Base-by-base conservation (phyloP, 2,329 filamentous ascomycete genomes). In the Curvularia eragrostidis region DNA sequence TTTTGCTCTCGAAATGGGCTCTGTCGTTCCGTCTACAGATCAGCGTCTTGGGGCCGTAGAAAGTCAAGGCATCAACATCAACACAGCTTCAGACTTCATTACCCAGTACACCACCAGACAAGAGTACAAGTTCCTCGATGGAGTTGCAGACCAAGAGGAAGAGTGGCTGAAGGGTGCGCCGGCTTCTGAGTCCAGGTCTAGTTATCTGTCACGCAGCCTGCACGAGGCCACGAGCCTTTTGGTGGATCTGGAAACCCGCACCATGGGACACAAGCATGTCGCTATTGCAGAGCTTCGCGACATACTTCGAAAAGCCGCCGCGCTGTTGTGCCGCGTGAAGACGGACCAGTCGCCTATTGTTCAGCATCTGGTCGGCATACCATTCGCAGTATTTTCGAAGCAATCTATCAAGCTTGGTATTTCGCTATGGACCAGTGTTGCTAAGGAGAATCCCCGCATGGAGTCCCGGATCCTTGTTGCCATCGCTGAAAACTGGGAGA, bases 61-160 rank as follows among this genome's bases (percentile, higher is more conserved):
- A 65, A 85, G 84, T 62, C 88, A 89, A 18, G 87, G 89, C 47
- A 86, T 87, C 52, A 87, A 87, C 61, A 89, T 97, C 74, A 97
- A 98, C 74, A 93, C 93, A 10, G 93, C 91, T 0, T 98, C 95
- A 2, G 94, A 98, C 74, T 97, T 99, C 69, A 87, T 99, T 72
- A 93, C 95, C 1, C 94, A 99, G 72, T 99, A 99, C 75, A 98
- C 94, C 3, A 96, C 93, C 24, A 90, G 95, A 36, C 96, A 99
- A 74, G 93, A 97, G 72, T 99, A 99, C 76, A 88, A 93, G 55
- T 94, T 94, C 71, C 87, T 92, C 10, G 92, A 97, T 73, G 85
- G 87, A 2, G 80, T 90, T 36, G 87, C 89, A 1, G 88, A 90
- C 57, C 86, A 88, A 59, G 87, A 89, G 58, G 82, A 84, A 58